Conservation (phyloP, 768 basidiomycete species). For the Obba rivulosa region DNA sequence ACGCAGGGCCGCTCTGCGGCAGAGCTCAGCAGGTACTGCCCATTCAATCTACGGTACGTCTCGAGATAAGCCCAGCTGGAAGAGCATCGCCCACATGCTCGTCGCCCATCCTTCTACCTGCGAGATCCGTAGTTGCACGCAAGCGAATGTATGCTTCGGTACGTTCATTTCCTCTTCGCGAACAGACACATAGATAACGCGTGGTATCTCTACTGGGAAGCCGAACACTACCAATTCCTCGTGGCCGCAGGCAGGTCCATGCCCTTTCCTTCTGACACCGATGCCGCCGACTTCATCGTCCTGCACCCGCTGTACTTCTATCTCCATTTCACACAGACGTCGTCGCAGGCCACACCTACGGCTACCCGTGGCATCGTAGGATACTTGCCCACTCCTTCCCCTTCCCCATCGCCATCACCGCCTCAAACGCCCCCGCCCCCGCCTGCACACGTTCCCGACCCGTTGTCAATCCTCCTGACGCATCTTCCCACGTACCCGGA, state of each 20-base stretch:
- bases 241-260: neutral
- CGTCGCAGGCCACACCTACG: neutral
- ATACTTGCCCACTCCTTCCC: slow-evolving; percentile 10
- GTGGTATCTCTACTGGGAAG: neutral
- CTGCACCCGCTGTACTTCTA: slow-evolving; percentile 22
- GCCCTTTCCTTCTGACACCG: slow-evolving; percentile 3
- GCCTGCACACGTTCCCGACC: slow-evolving; percentile 10
- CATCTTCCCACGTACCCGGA: slow-evolving; percentile 22
- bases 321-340: slow-evolving; percentile 16
- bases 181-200: neutral
- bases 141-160: slow-evolving; percentile 20
- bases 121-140: slow-evolving; percentile 18
- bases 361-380: neutral
- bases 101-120: slow-evolving; percentile 15
- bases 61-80: slow-evolving; percentile 5
- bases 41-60: no score
- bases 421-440: slow-evolving; percentile 1
- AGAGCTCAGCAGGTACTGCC: neutral
- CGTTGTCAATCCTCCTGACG: slow-evolving; percentile 17
- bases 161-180: neutral
- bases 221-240: neutral
- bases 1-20: neutral
- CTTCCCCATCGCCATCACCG: slow-evolving; percentile 11
- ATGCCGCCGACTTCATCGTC: slow-evolving; percentile 7
- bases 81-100: slow-evolving; percentile 12